phyloP scores from a whole-genome alignment of 345 rosid genomes.

The Chamaenerion angustifolium region DNA sequence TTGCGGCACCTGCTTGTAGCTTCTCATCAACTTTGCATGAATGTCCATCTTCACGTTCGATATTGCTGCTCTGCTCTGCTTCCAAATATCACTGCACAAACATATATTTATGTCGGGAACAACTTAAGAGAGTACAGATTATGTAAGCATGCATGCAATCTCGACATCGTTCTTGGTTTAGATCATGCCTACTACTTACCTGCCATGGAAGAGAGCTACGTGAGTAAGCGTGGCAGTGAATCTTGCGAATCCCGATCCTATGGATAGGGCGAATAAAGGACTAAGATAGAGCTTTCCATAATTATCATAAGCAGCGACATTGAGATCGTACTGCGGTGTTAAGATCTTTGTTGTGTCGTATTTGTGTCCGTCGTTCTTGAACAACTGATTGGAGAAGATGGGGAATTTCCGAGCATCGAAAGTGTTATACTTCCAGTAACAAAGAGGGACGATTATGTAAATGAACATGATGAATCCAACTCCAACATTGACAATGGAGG shows the following conservation, averaged over 20 bases:
- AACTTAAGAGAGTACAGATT: too few species aligned
- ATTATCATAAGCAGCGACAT: conserved; percentile 47
- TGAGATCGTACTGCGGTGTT: conserved; percentile 49
- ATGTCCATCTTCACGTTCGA: conserved; percentile 57
- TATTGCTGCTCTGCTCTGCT: conserved; percentile 74
- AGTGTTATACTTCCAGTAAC: conserved; percentile 88
- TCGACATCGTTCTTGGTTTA: too few species aligned
- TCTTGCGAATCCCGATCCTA: conserved; percentile 92
- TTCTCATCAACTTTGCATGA: conserved; percentile 66
- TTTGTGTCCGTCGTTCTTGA: conserved; percentile 55
- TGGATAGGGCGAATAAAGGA: conserved; percentile 87
- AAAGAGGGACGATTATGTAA: conserved; percentile 76
- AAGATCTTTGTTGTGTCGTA: conserved; percentile 78
- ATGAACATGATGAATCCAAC: conserved; percentile 86
- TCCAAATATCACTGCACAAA: conserved; percentile 56
- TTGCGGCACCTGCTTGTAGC: conserved; percentile 79
- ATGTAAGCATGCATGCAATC: too few species aligned
- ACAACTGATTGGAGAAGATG: conserved; percentile 78
- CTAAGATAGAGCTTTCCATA: conserved; percentile 92
- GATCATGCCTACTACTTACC: too few species aligned
- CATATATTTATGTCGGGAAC: too few species aligned
- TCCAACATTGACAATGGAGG: conserved; percentile 79
- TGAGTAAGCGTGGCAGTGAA: conserved; percentile 91
- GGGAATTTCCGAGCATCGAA: conserved; percentile 86
- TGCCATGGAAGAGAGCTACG: conserved; percentile 92